These are phyloP conservation scores for Ophiocytium majus DNA, from an alignment of 352 stramenopile genomes.

Conservation along the genomic window DNA sequence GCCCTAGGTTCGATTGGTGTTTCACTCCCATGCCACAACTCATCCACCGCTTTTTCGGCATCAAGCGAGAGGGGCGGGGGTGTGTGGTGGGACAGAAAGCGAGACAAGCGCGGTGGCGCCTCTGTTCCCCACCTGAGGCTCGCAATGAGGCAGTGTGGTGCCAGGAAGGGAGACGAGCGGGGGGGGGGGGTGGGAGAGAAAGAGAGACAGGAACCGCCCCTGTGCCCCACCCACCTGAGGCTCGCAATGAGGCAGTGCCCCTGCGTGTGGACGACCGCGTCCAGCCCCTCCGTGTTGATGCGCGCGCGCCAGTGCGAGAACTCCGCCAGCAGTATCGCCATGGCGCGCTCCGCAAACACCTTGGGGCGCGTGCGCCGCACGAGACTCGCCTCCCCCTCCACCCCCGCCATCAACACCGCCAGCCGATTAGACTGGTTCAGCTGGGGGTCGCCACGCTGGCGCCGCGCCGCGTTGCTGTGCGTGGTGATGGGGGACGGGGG, in stretches of 20 bases:
- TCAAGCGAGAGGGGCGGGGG: no score
- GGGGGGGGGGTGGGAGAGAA: no score
- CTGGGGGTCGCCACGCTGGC: not conserved
- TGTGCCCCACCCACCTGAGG: not conserved
- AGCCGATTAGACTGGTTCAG: not conserved
- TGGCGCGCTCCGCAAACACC: conserved; percentile 22
- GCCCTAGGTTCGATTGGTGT: no score
- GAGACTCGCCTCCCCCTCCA: conserved; percentile 17
- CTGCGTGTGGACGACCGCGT: conserved; percentile 20
- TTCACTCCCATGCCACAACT: no score
- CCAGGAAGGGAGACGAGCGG: no score
- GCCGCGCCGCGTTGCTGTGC: not conserved
- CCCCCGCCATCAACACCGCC: not conserved
- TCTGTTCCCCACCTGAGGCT: not conserved
- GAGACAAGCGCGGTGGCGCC: no score
- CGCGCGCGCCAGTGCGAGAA: conserved; percentile 25
- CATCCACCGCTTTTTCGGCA: no score
- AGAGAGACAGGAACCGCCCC: no score
- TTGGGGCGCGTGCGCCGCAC: conserved; percentile 23
- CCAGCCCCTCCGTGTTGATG: conserved; percentile 23
- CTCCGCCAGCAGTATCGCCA: conserved; percentile 23
- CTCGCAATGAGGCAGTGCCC: conserved; percentile 16
- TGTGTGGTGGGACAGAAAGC: no score
- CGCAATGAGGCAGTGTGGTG: conserved; percentile 13
- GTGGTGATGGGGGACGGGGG: not conserved